Base-by-base conservation (phyloP, 495 filamentous ascomycete genomes). In the Podospora didyma region DNA sequence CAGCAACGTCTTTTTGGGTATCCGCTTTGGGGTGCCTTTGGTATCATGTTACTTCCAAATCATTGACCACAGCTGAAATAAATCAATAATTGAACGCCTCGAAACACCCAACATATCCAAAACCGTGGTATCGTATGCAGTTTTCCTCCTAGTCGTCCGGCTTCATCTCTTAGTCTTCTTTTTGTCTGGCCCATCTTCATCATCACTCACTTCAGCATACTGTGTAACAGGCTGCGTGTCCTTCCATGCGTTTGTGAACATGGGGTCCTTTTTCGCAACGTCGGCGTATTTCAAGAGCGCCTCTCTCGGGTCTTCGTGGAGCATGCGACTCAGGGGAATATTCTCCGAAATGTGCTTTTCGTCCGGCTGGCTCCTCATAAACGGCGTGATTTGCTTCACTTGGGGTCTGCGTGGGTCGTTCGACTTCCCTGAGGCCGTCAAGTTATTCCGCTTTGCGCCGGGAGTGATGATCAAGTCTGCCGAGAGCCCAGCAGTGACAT, bases 221-320 rank as follows among this genome's bases (percentile, higher is more conserved):
- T 96, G 87, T 24, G 94, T 89, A 52, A 89, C 89, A 3, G 94
- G 94, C 75, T 98, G 94, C 21, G 93, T 98, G 56, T 86, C 79
- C 65, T 87, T 87, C 87, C 92, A 98, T 11, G 92, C 94, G 59
- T 85, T 87, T 22, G 94, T 98, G 68, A 97, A 98, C 59, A 95
- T 80, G 3, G 91, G 92, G 66, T 97, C 90, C 66, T 92, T 93
- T 73, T 96, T 84, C 4, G 92, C 93, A 66, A 94, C 86, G 17
- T 96, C 90, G 16, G 92, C 94, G 78, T 97, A 98, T 73, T 94
- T 96, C 60, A 97, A 69, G 59, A 98, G 74, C 28, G 94, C 94
- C 74, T 96, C 94, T 55, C 94, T 78, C 7, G 94, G 94, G 76
- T 98, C 94, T 70, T 98, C 94, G 72, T 98, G 93, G 21, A 94